Conservation (phyloP, 2,329 filamentous ascomycete species). For the Fusarium caatingaense region DNA sequence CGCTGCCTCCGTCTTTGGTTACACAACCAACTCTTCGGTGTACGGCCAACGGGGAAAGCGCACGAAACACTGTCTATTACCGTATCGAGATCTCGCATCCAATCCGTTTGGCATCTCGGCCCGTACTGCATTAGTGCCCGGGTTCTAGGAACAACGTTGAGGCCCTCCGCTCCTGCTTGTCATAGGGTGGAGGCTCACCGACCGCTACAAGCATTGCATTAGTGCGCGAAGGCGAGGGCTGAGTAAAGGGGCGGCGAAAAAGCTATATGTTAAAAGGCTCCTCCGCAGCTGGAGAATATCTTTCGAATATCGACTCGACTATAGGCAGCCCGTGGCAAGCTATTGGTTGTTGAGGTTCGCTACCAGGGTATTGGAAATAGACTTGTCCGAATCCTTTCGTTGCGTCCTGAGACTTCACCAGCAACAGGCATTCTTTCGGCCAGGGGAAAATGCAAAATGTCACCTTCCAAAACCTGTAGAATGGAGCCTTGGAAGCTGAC, state of each 20-base stretch:
- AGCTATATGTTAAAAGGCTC: background rate
- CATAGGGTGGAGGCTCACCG: constrained; percentile 27
- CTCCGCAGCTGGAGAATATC: background rate
- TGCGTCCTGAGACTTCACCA: background rate
- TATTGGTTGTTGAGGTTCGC: constrained; percentile 3
- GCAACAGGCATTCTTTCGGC: background rate
- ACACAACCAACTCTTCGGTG: constrained; percentile 19
- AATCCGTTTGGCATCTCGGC: constrained; percentile 29
- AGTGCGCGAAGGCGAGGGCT: constrained; percentile 1
- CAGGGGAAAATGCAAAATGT: constrained; percentile 12
- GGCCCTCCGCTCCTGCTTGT: constrained; percentile 17
- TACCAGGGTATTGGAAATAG: constrained; percentile 1
- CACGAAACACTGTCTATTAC: background rate
- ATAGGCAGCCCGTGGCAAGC: background rate
- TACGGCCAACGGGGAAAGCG: constrained; percentile 1
- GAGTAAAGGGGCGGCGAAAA: constrained; percentile 1
- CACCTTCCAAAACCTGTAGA: constrained; percentile 20
- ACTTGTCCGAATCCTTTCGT: background rate
- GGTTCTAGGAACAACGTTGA: constrained; percentile 11
- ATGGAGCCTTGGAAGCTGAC: constrained; percentile 49
- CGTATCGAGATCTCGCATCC: constrained; percentile 13
- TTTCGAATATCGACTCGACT: background rate
- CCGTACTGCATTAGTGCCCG: constrained; percentile 33
- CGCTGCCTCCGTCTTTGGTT: constrained; percentile 7
- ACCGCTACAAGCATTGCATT: constrained; percentile 20